These are phyloP conservation scores for Cladorrhinum samala DNA, from an alignment of 495 filamentous ascomycete genomes.

Conservation along the genomic window DNA sequence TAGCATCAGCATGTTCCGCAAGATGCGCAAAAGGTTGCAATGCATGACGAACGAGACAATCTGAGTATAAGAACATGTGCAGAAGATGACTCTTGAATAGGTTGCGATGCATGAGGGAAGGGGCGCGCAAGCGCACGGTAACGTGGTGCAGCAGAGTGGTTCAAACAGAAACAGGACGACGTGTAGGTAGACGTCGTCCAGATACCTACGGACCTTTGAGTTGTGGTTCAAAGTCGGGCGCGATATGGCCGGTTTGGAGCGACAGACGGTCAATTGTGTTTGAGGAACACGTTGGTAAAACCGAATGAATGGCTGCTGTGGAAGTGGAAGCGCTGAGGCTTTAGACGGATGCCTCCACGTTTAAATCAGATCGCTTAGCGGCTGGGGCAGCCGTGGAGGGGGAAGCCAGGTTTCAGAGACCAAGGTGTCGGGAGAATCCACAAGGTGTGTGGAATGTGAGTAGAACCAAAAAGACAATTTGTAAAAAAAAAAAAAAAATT, in stretches of 20 bases:
- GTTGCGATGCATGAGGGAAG: neutral
- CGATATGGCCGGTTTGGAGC: conserved; percentile 10
- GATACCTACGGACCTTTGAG: conserved; percentile 14
- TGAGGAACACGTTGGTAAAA: conserved; percentile 18
- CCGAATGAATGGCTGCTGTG: conserved; percentile 24
- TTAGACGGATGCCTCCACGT: neutral
- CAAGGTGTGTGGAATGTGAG: neutral
- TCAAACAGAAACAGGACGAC: conserved; percentile 7
- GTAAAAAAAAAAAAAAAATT: neutral
- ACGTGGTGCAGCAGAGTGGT: conserved; percentile 1
- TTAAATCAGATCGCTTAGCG: conserved; percentile 9
- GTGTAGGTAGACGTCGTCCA: neutral
- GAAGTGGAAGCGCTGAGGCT: conserved; percentile 1
- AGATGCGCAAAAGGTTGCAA: conserved; percentile 18
- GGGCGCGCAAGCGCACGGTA: neutral
- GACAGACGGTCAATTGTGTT: conserved; percentile 17
- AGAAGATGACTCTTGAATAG: conserved; percentile 4
- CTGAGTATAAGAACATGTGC: conserved; percentile 20
- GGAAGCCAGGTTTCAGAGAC: neutral
- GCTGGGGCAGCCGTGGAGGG: neutral
- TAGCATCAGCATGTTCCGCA: conserved; percentile 22
- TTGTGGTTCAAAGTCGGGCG: conserved; percentile 2
- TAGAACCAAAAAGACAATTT: neutral
- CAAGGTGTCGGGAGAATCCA: no score
- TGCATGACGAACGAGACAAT: conserved; percentile 19